A percentile compares a stretch with the other conserved stretches of the same genome.
Evolutionary conservation across 2,329 filamentous ascomycete genomes (phyloP).

Genomic region (Aspergillus sclerotialis): DNA sequence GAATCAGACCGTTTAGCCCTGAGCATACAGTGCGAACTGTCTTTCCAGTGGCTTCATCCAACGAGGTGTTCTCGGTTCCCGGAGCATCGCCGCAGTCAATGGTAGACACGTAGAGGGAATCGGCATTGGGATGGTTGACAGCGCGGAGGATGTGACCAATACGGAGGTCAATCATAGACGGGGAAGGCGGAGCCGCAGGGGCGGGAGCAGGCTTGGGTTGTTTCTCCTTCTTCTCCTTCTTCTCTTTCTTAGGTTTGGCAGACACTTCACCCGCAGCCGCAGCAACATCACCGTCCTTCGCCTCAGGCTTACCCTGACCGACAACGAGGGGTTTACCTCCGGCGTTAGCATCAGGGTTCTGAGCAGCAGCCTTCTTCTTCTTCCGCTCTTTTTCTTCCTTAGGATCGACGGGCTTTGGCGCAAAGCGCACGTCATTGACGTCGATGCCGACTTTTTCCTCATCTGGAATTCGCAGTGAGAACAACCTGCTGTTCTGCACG

Average conservation of each 20-base stretch:
- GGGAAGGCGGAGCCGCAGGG: constrained; percentile 69
- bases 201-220: constrained; percentile 65
- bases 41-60: constrained; percentile 76
- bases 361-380: constrained; percentile 71
- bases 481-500: constrained; percentile 74
- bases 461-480: constrained; percentile 63
- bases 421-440: constrained; percentile 71
- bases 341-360: constrained; percentile 16
- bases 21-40: constrained; percentile 94
- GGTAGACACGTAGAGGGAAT: constrained; percentile 90
- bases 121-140: constrained; percentile 90
- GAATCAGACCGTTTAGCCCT: constrained; percentile 85
- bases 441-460: constrained; percentile 73
- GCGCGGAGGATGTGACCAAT: constrained; percentile 97
- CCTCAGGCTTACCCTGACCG: constrained; percentile 37
- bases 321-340: constrained; percentile 30
- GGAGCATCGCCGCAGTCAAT: constrained; percentile 88
- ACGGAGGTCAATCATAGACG: constrained; percentile 83
- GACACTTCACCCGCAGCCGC: neutral
- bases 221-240: constrained; percentile 90
- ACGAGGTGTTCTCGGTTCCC: constrained; percentile 74
- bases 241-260: constrained; percentile 51
- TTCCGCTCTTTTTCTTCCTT: constrained; percentile 94
- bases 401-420: constrained; percentile 80
- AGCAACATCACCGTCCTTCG: constrained; percentile 33